Base-by-base conservation (phyloP, 176 grass and related monocot genomes). In the Dactylis glomerata region DNA sequence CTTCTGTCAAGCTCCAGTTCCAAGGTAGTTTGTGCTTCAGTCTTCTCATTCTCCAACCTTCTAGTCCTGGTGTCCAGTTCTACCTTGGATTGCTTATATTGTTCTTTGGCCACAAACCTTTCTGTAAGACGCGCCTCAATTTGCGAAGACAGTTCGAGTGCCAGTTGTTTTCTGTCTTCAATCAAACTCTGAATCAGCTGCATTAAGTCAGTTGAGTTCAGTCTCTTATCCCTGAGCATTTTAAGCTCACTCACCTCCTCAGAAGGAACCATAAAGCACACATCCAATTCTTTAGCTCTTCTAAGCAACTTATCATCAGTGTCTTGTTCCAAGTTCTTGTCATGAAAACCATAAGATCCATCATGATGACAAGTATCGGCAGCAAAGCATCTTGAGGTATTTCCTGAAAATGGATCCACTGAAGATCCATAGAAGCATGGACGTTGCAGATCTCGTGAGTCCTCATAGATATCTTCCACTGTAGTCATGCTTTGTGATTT, bases 1-100 rank as follows among this genome's bases (percentile, higher is more conserved):
- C 91, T 93, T 90, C 84, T 87, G 54, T 93, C 94, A 66, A 97
- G 50, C 73, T 97, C 91, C 69, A 58, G 83, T 52, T 97, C 91
- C 72, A 97, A 85, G 65, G 42, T 84, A 76, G 10, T 82, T 64
- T 93, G 81, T 61, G 88, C 30, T 26, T 88, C 87, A 20, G 22
- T 87, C 91, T 91, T 97, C 65, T 92, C 89, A 77, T 86, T 93
- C 58, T 97, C 87, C 66, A 92, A 33, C 44, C 78, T 91, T 82
- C 86, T 93, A 40, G 80, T 92, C 83, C 82, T 89, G 57, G 57
- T 77, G 22, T 86, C 78, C 38, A 93, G 75, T 79, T 93, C 94
- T 75, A 75, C 15, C 75, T 84, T 97, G 23, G 64, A 89, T 31
- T 8, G 34, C 79, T 77, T 93, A 75, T 73, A 82, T 74, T 85